Evolutionary conservation across 257 asterid species (phyloP).

Genomic region (Lantana camara): DNA sequence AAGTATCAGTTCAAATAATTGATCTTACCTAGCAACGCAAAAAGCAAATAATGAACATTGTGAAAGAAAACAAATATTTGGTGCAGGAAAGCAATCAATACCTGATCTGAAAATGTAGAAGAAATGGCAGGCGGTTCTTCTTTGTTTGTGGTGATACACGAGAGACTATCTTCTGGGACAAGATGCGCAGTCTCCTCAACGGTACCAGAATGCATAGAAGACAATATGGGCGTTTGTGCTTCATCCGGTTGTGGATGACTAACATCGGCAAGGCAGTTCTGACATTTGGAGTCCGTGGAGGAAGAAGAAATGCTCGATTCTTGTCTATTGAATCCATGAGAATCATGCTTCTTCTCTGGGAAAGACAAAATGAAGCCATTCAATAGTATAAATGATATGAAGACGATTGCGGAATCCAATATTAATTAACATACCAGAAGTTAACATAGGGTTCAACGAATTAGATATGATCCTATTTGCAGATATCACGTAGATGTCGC

Average conservation of each 20-base stretch:
- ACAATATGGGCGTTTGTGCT: conserved; percentile 28
- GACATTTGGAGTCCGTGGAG: conserved; percentile 38
- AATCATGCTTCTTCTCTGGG: conserved; percentile 37
- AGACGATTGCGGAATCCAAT: not conserved
- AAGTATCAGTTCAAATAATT: conserved; percentile 8
- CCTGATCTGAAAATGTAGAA: conserved; percentile 53
- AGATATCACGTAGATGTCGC: conserved; percentile 62
- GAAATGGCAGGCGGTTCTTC: conserved; percentile 37
- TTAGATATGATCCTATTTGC: conserved; percentile 51
- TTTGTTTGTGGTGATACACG: conserved; percentile 30
- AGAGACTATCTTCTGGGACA: conserved; percentile 35
- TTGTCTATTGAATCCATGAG: conserved; percentile 34
- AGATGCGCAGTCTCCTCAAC: conserved; percentile 26
- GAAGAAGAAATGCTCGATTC: conserved; percentile 41
- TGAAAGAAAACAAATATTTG: conserved; percentile 17
- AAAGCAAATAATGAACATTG: not conserved
- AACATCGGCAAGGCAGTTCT: conserved; percentile 34
- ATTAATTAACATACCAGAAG: conserved; percentile 47
- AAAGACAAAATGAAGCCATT: conserved; percentile 28
- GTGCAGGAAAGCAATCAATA: conserved; percentile 25
- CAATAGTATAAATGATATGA: conserved; percentile 1
- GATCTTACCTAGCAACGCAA: not conserved
- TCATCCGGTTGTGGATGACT: conserved; percentile 36
- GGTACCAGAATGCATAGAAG: conserved; percentile 28
- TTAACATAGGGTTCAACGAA: conserved; percentile 45